Evolutionary conservation across 106 monocot genomes (phyloP), one percentile per base, ranked within the genome.

Genomic region (Posidonia australis): DNA sequence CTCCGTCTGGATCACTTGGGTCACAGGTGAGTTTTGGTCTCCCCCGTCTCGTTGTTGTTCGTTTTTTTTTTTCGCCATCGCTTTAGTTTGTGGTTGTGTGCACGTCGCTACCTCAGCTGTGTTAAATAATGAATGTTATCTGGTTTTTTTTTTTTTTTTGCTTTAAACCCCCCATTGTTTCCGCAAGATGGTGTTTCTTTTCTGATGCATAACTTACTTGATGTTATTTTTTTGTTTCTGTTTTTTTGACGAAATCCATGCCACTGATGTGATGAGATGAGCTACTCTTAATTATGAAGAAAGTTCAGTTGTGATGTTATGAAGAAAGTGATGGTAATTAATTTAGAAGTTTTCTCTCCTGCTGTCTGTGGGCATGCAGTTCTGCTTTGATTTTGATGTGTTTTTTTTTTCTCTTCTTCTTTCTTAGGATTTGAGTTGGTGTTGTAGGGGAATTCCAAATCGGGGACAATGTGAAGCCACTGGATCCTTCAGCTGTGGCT

Each of bases 1-100:
- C 59, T 83, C 93, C 9, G 78, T 86, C 24, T 93, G 86, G 89
- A 76, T 86, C 27, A 86, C 89, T 18, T 93, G 89, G 93, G 45
- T 89, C 36, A 86, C 71, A 84, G 93, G 88, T 72, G 12, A 9
- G 9, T 46, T 1, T 36, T 31, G 13, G 7, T 32, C 17, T 12
- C 31, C 14, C 6, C 60, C 17, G 5, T 11, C 3, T 14, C 9
- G 20, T 51, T 14, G 18, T 49, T 65, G 13, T 13, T 51, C 46
- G 62, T 3, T 13, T 24, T 29, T 13, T 14, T 27, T 58, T 30
- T 30, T 18, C n/a, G 17, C 9, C 42, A 11, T 41, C 20, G 18
- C 28, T 41, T 18, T 11, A 41, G 32, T 19, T 58, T 5, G 25
- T 30, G 25, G 16, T 55, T 54, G 7, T 11, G 10, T 2, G 19